These are phyloP conservation scores for Lactarius quietus DNA, from an alignment of 768 basidiomycete species.

Conservation along the genomic window DNA sequence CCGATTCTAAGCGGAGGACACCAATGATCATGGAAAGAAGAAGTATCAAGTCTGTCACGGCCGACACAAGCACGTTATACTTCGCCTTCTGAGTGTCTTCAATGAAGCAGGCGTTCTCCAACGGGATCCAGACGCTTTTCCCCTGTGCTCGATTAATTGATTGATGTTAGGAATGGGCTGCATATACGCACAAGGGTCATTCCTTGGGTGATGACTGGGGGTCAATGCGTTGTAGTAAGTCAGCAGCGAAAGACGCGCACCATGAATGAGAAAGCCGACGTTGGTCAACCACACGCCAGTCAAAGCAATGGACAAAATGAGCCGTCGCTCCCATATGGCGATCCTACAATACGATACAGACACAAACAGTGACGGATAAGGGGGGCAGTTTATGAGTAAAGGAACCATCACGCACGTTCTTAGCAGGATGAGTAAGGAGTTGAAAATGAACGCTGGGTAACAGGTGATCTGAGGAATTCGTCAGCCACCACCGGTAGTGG, in stretches of 20 bases:
- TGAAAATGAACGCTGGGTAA: neutral
- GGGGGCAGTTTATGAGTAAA: neutral
- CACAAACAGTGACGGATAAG: neutral
- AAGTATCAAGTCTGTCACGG: conserved; percentile 7
- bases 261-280: conserved; percentile 6
- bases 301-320: neutral
- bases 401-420: neutral
- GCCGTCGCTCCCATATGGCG: conserved; percentile 5
- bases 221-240: neutral
- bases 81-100: neutral
- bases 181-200: neutral
- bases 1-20: neutral
- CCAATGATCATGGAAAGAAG: conserved; percentile 9
- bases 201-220: neutral
- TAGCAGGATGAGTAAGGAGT: conserved; percentile 10
- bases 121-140: conserved; percentile 1
- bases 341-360: neutral
- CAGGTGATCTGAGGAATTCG: neutral
- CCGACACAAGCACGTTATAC: conserved; percentile 1
- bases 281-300: conserved; percentile 7
- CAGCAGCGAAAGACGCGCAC: neutral
- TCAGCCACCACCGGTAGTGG: neutral
- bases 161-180: neutral
- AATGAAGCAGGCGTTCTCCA: neutral
- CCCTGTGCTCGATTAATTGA: neutral